phyloP scores from a whole-genome alignment of 257 asterid genomes.

The Cinchona pubescens region DNA sequence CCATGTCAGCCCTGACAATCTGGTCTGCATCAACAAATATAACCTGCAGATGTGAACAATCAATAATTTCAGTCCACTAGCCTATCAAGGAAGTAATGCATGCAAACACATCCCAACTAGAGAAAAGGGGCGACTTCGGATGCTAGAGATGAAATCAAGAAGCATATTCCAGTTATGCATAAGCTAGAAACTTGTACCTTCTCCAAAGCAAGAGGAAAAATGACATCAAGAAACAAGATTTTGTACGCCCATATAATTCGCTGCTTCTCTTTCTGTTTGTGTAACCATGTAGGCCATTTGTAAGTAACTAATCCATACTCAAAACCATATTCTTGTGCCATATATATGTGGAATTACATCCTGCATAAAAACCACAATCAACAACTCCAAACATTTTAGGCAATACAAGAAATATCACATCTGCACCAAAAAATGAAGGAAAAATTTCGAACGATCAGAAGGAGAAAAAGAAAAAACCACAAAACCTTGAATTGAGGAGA shows the following conservation, averaged over 20 bases:
- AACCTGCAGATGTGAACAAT: conserved; percentile 49
- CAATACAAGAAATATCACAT: conserved; percentile 2
- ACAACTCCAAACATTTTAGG: conserved; percentile 1
- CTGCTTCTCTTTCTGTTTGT: conserved; percentile 95
- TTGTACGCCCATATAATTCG: conserved; percentile 97
- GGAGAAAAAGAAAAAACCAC: conserved; percentile 6
- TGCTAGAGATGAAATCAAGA: conserved; percentile 11
- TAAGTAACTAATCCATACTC: conserved; percentile 90
- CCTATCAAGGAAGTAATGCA: background rate
- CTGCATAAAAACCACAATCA: conserved; percentile 40
- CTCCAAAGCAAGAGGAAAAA: conserved; percentile 93
- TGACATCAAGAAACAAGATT: conserved; percentile 95
- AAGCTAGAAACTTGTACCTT: conserved; percentile 43
- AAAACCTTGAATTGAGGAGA: conserved; percentile 96
- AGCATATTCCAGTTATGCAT: background rate
- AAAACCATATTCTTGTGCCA: conserved; percentile 91
- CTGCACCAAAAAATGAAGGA: conserved; percentile 7
- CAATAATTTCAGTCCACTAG: conserved; percentile 1
- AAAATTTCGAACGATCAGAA: conserved; percentile 14
- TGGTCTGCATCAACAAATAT: conserved; percentile 98
- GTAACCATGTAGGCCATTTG: conserved; percentile 99
- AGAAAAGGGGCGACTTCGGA: background rate
- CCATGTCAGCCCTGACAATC: conserved; percentile 92
- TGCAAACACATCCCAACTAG: background rate
- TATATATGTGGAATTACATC: conserved; percentile 89